These are phyloP conservation scores for Trichoderma harzianum DNA, from an alignment of 2,329 filamentous ascomycete genomes.

Conservation along the genomic window DNA sequence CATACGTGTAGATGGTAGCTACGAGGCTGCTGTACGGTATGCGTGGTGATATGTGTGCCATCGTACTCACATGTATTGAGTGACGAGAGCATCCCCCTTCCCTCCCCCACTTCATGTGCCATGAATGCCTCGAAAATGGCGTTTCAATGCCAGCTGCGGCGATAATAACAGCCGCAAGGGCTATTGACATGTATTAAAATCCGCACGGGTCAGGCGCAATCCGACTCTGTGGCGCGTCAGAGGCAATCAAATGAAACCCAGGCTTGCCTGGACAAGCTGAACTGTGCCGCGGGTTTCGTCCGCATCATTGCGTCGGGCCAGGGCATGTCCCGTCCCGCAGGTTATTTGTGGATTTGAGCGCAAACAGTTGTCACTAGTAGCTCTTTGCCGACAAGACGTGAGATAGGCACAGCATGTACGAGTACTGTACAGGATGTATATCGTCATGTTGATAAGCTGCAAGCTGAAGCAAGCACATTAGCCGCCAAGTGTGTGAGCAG, in stretches of 20 bases:
- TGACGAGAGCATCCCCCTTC: neutral
- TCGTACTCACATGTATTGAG: neutral
- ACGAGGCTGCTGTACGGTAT: neutral
- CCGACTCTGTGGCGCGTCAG: neutral
- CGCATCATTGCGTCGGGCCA: neutral
- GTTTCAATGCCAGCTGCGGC: neutral
- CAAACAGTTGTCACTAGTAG: neutral
- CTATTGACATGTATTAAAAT: neutral
- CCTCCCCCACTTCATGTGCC: neutral
- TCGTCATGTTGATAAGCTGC: neutral
- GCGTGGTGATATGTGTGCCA: neutral
- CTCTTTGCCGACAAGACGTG: neutral
- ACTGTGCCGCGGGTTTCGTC: neutral
- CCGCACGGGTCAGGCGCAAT: neutral
- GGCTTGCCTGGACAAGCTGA: neutral
- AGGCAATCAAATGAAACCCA: neutral
- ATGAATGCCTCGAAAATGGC: neutral
- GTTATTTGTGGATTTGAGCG: neutral
- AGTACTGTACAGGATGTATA: neutral
- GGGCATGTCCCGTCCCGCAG: neutral
- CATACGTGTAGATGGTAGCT: neutral
- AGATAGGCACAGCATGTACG: neutral
- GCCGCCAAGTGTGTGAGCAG: neutral
- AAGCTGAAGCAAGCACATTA: neutral
- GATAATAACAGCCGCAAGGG: neutral